Base-by-base conservation (phyloP, 31 red algal species). In the Odonthalia washingtoniensis region DNA sequence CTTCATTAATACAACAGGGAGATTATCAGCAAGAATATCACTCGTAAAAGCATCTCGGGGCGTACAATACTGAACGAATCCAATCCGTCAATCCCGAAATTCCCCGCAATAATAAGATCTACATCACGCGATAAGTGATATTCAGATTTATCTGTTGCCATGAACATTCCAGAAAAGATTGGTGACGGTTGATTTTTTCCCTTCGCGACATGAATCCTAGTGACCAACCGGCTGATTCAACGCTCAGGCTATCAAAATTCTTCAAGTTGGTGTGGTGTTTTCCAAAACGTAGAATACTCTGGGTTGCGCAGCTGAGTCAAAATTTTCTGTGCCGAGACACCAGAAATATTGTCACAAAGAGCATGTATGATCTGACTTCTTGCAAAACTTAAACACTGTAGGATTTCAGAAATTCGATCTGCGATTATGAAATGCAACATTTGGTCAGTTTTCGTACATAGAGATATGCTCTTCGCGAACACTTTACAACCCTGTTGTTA, bases 361-460 rank as follows among this genome's bases (percentile, higher is more conserved):
- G 52, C 31, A 66, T 16, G 69, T 4, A 93, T 30, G n/a, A 87
- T 49, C 27, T 32, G 46, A 39, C n/a, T 88, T 44, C 61, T 75
- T 69, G 84, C 84, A 0, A 37, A 44, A 9, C 33, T 26, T 14
- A 93, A 16, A 77, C 73, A 49, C 40, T 88, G 52, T 46, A 32
- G 38, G 38, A 79, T 77, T 45, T 88, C 84, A 21, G 6, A 53
- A 43, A 43, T 73, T 82, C 83, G 38, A 37, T 75, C 66, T 16
- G 52, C 43, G 28, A 37, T 52, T 76, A 89, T 45, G 41, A 43
- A 64, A 38, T 83, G 86, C 17, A 94, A n/a, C n/a, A n/a, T n/a
- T n/a, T n/a, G 21, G 92, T 92, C 3, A 96, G 85, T 61, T 91
- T 91, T 65, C 89, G 77, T 45, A 92, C 74, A 70, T 84, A 90